Conservation (phyloP, 2,329 filamentous ascomycete genomes). For the Talaromyces sp. region DNA sequence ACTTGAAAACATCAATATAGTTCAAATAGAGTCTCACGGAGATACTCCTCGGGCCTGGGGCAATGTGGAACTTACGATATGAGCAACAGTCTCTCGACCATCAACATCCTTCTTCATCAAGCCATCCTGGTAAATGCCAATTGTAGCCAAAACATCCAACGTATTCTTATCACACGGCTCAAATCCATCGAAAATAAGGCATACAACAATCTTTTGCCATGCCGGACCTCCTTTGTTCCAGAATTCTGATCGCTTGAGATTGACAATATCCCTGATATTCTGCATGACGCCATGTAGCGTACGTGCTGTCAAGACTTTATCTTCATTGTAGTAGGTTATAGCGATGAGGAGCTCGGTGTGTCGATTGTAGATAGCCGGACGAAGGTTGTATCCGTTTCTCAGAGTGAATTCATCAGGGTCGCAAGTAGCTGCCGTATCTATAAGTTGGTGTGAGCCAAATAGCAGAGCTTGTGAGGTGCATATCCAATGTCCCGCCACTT, state of each 20-base stretch:
- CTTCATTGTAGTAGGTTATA: slow-evolving; percentile 99
- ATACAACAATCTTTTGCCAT: slow-evolving; percentile 99
- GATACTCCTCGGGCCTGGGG: neutral
- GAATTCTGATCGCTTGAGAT: slow-evolving; percentile 97
- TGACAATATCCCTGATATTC: slow-evolving; percentile 97
- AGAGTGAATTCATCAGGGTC: slow-evolving; percentile 98
- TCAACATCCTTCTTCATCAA: slow-evolving; percentile 98
- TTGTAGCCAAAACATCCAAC: slow-evolving; percentile 85
- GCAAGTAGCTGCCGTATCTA: slow-evolving; percentile 93
- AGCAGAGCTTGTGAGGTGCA: neutral
- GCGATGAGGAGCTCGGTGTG: slow-evolving; percentile 97
- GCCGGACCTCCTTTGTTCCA: slow-evolving; percentile 99
- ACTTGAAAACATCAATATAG: slow-evolving; percentile 43
- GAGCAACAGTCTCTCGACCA: slow-evolving; percentile 91
- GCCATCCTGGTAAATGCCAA: slow-evolving; percentile 97
- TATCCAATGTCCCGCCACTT: slow-evolving; percentile 31
- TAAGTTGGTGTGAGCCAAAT: neutral
- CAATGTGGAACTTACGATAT: slow-evolving; percentile 59
- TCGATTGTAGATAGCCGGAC: slow-evolving; percentile 96
- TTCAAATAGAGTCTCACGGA: neutral
- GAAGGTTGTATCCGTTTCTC: slow-evolving; percentile 98
- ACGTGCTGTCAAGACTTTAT: slow-evolving; percentile 86
- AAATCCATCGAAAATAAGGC: slow-evolving; percentile 95
- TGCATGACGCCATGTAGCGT: slow-evolving; percentile 98
- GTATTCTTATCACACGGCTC: slow-evolving; percentile 96